Evolutionary conservation across 2,329 filamentous ascomycete genomes (phyloP).

Genomic region (Penicillium sp.): DNA sequence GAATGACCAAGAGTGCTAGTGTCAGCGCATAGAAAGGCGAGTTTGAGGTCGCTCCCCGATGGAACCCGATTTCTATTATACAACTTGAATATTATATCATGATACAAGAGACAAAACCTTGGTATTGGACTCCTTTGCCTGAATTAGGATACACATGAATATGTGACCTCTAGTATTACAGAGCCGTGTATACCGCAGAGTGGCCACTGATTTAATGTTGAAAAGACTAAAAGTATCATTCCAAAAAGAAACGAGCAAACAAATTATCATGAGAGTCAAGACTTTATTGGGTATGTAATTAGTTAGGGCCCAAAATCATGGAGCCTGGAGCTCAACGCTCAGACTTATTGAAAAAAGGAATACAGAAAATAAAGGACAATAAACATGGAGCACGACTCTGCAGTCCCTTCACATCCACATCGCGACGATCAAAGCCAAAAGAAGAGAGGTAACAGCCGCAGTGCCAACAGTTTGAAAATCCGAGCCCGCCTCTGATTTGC

Average conservation of each 20-base stretch:
- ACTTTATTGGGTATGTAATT: neutral
- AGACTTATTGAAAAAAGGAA: neutral
- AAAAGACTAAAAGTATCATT: too few relatives aligned
- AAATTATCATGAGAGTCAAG: neutral
- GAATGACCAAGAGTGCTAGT: slow-evolving; percentile 44
- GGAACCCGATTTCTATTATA: too few relatives aligned
- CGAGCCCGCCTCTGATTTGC: slow-evolving; percentile 24
- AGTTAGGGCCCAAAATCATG: neutral
- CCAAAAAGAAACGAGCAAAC: too few relatives aligned
- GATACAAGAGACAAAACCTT: too few relatives aligned
- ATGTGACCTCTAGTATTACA: too few relatives aligned
- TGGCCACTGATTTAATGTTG: too few relatives aligned
- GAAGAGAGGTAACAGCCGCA: slow-evolving; percentile 24
- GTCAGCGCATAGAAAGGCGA: slow-evolving; percentile 32
- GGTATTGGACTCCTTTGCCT: too few relatives aligned
- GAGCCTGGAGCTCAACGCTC: neutral
- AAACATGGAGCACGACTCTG: neutral
- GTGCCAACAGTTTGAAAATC: slow-evolving; percentile 21
- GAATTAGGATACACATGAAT: too few relatives aligned
- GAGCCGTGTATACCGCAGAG: too few relatives aligned
- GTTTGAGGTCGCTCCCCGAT: too few relatives aligned
- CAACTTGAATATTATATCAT: too few relatives aligned
- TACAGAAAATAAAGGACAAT: neutral
- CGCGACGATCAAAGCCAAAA: slow-evolving; percentile 22
- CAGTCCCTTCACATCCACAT: neutral